Base-by-base conservation (phyloP, 352 stramenopile genomes). In the Pythium rishiriense region DNA sequence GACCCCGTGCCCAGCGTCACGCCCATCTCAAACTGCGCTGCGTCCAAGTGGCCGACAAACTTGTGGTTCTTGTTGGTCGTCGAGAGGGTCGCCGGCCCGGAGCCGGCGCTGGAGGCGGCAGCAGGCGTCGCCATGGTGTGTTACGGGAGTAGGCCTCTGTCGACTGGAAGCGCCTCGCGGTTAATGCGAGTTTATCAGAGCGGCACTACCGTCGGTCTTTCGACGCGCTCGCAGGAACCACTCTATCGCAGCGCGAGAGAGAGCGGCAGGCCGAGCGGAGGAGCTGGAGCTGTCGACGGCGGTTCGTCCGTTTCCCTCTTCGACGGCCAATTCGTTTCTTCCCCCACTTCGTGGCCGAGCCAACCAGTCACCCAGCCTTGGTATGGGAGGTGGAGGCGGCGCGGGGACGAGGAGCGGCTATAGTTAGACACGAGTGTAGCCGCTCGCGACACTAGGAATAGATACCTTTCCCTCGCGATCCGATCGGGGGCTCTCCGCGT, bases 1-100 rank as follows among this genome's bases (percentile, higher is more conserved):
- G 94, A 98, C 15, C 96, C 97, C 14, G 95, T 98, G 42, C 97
- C 96, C n/a, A 99, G 78, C 11, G 95, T 98, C 56, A 98, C 93
- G 28, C 96, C 96, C 66, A 98, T 83, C 19, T 98, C 87, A 71
- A 99, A 99, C 67, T 99, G 94, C 22, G 79, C 66, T 61, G 74
- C 78, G 72, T 95, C 79, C 42, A 96, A 75, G 39, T 73, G 66
- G 31, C 66, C 66, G 59, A 73, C 66, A 46, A 73, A 73, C 59
- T 73, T 73, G 66, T 61, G 66, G 66, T 73, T 73, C 55, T 68
- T 68, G 59, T 57, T 50, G 47, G 42, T 73, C 37, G 66, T 73
- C 25, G 59, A 68, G n/a, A 73, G 66, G 41, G 66, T 73, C 47
- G 66, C 66, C 5, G 66, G 54, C 9, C 66, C 59, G 28, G 59